Evolutionary conservation across 345 rosid species (phyloP).

Genomic region (Eucalyptus leucophloia): DNA sequence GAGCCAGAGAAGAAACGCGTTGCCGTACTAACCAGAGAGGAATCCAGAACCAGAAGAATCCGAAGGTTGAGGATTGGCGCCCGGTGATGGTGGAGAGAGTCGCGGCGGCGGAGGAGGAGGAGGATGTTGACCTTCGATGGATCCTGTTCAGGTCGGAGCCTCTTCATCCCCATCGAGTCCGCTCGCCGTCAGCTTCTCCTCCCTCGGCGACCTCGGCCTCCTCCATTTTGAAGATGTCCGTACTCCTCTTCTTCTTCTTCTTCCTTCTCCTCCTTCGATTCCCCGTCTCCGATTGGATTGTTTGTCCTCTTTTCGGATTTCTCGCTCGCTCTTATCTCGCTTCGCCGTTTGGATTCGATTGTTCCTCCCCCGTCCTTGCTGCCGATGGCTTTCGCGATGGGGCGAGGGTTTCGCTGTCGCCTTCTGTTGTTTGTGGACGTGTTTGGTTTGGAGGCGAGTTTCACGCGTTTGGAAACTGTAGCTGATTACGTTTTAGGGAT

Average conservation of each 20-base stretch:
- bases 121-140: constrained; percentile 87
- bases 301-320: neutral
- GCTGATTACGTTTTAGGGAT: neutral
- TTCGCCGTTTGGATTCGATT: neutral
- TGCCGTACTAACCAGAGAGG: neutral
- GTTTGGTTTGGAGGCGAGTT: neutral
- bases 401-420: neutral
- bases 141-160: constrained; percentile 73
- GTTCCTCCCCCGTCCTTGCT: neutral
- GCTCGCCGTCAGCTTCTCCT: constrained; percentile 73
- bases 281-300: neutral
- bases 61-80: neutral
- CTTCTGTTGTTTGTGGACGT: neutral
- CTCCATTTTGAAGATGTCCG: constrained; percentile 82
- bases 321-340: neutral
- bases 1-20: neutral
- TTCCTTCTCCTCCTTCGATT: neutral
- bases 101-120: constrained; percentile 16
- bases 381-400: neutral
- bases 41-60: neutral
- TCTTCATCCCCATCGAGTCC: constrained; percentile 81
- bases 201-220: constrained; percentile 36
- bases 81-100: neutral
- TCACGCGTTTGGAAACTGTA: neutral
- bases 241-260: neutral